Percentiles rank a stretch among this genome's conserved stretches.
These are phyloP conservation scores for Pseudomicrostroma phylloplanum DNA, from an alignment of 1,284 basidiomycete species.

Conservation along the genomic window DNA sequence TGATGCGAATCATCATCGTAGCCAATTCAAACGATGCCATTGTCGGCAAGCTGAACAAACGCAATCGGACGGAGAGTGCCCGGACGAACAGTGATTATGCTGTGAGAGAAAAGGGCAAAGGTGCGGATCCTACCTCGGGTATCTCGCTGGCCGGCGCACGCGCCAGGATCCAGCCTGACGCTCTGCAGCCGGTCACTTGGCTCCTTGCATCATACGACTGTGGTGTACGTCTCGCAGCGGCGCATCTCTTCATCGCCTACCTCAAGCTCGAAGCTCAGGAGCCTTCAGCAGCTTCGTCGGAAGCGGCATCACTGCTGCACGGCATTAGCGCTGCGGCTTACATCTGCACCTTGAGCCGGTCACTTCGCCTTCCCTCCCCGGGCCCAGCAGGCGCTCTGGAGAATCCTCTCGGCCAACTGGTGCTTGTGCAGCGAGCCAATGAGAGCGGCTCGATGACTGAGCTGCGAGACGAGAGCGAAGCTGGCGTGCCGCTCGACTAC, in stretches of 20 bases:
- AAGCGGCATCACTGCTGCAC: constrained; percentile 33
- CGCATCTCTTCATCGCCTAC: constrained; percentile 35
- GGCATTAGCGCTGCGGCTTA: constrained; percentile 36
- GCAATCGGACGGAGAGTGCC: too few species aligned
- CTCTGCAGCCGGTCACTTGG: constrained; percentile 26
- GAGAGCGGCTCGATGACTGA: constrained; percentile 12
- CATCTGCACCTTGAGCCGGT: constrained; percentile 33
- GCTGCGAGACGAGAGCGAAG: constrained; percentile 23
- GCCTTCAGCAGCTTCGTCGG: constrained; percentile 18
- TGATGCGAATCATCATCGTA: constrained; percentile 59
- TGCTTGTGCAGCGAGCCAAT: constrained; percentile 56
- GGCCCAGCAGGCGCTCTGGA: constrained; percentile 17
- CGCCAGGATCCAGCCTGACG: constrained; percentile 27
- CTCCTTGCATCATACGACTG: constrained; percentile 34
- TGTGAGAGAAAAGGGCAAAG: constrained; percentile 26
- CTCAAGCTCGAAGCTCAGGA: constrained; percentile 27
- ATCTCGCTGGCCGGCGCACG: constrained; percentile 29
- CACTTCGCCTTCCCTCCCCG: constrained; percentile 21
- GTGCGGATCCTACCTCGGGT: constrained; percentile 15
- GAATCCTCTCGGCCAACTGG: constrained; percentile 51
- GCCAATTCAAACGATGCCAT: constrained; percentile 55
- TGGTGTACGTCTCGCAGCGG: constrained; percentile 33
- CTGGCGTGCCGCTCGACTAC: constrained; percentile 67
- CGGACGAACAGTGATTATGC: too few species aligned
- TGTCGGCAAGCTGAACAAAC: neutral